Evolutionary conservation across 1,284 basidiomycete species (phyloP), one percentile per base, ranked within the genome.

Genomic region (Ceratobasidium sp.): DNA sequence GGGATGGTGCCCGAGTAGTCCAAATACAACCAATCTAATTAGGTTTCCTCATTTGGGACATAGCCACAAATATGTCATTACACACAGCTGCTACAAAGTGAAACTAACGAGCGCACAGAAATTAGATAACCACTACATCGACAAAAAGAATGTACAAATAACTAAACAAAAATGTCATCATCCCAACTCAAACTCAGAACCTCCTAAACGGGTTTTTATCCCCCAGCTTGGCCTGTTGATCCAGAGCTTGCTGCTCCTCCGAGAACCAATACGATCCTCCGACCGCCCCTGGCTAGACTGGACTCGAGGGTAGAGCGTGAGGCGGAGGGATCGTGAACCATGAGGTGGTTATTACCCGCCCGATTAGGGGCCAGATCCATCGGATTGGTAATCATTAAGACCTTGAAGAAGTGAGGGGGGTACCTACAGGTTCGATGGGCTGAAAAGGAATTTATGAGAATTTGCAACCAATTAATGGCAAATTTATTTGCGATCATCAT

Each of bases 181-280:
- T 54, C 51, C 29, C 8, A 59, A 59, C n/a, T 39, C 65, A 46
- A 63, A 31, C 27, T 37, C 34, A 72, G 27, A 72, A 54, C 41
- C 53, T 41, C 39, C 69, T 72, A 72, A 72, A 72, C 54, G 69
- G 69, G 29, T 72, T 72, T 56, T 62, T 72, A 39, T 72, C 69
- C 16, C 69, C 69, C 56, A 72, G 22, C 53, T 49, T 53, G 27
- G n/a, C 14, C 51, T 51, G 29, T n/a, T n/a, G 24, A 22, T 6
- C 34, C 27, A 37, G 56, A 14, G 48, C 31, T 1, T 43, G 58
- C n/a, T 54, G 49, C 43, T 54, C 69, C 27, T 66, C 49, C 8
- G 64, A 66, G 49, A 61, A 61, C 69, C 69, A 72, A 72, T 72
- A 72, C 41, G 56, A 61, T 16, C 69, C 69, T 22, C 69, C 69